Evolutionary conservation across 140 eudicot genomes (phyloP).

Genomic region (Flaveria floridana): DNA sequence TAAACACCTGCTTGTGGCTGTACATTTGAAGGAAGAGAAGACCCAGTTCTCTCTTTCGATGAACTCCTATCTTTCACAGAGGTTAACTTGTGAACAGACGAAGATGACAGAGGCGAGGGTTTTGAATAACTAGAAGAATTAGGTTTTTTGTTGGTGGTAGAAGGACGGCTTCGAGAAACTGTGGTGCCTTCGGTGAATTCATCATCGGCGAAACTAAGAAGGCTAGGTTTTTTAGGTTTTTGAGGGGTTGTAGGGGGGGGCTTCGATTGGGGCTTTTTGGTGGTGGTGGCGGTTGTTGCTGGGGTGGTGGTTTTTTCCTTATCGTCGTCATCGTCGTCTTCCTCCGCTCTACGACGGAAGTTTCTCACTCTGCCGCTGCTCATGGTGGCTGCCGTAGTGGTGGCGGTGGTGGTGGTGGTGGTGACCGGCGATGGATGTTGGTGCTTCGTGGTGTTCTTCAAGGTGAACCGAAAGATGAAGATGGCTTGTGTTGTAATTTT

Average conservation of each 20-base stretch:
- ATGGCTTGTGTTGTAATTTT: no score
- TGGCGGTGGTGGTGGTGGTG: no score
- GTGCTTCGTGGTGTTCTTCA: no score
- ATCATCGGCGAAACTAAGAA: conserved; percentile 73
- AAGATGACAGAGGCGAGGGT: conserved; percentile 37
- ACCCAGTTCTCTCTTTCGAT: not conserved
- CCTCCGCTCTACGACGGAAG: no score
- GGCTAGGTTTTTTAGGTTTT: conserved; percentile 62
- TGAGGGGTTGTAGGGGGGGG: conserved; percentile 37
- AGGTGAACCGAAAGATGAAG: no score
- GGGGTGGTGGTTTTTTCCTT: no score
- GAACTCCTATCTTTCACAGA: conserved; percentile 51
- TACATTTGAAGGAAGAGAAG: conserved; percentile 58
- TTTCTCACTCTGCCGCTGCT: no score
- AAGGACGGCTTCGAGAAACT: conserved; percentile 21
- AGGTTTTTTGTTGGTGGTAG: conserved; percentile 13
- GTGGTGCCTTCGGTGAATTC: conserved; percentile 42
- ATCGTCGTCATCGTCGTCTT: no score
- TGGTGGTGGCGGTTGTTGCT: no score
- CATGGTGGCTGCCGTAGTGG: no score
- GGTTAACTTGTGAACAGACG: conserved; percentile 58
- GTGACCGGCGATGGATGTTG: no score
- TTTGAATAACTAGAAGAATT: conserved; percentile 34
- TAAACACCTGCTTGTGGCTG: conserved; percentile 87
- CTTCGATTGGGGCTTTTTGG: conserved; percentile 21